Evolutionary conservation across 163 green algal genomes (phyloP), one percentile per base, ranked within the genome.

Genomic region (Botryococcus braunii): DNA sequence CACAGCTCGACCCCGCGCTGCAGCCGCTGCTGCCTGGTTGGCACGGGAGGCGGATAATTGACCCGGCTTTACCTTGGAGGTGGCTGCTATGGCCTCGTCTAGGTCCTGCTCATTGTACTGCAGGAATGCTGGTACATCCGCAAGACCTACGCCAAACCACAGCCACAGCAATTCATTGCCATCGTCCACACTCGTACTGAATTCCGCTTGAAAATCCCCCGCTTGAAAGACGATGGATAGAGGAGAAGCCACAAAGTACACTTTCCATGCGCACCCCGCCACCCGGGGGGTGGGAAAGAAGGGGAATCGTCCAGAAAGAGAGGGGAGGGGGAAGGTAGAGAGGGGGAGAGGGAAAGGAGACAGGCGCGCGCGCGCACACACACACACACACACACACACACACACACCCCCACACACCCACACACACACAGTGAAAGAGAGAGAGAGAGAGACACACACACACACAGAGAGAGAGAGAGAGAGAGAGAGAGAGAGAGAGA

Each of bases 41-140:
- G n/a, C 49, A 64, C 36, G 5, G 37, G 25, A 32, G 62, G n/a
- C 35, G 41, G n/a, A 17, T n/a, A 4, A 38, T 56, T 61, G 23
- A 3, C 37, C 52, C 52, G 63, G 64, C 38, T 62, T 62, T 35
- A 62, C 47, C 69, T 77, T 71, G 55, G 27, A 47, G 56, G 43
- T 73, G 36, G 72, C 66, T 13, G 57, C 43, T 39, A 74, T 36
- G 9, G 64, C 47, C 21, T 71, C 58, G 46, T 75, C 49, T 62
- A 79, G 69, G 0, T 81, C 63, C 21, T 74, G 49, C 35, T 71
- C 55, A 3, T 32, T 68, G 61, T 71, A 83, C 39, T 68, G 55
- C 55, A 78, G 62, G 65, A 65, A 79, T 8, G 17, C 49, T 21
- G 69, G 77, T 34, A 75, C 46, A 35, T 69, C 61, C 32, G 70